A percentile compares a stretch with the other conserved stretches of the same genome.
These are phyloP conservation scores for Fusarium pininemorale DNA, from an alignment of 2,329 filamentous ascomycete species.

Conservation along the genomic window DNA sequence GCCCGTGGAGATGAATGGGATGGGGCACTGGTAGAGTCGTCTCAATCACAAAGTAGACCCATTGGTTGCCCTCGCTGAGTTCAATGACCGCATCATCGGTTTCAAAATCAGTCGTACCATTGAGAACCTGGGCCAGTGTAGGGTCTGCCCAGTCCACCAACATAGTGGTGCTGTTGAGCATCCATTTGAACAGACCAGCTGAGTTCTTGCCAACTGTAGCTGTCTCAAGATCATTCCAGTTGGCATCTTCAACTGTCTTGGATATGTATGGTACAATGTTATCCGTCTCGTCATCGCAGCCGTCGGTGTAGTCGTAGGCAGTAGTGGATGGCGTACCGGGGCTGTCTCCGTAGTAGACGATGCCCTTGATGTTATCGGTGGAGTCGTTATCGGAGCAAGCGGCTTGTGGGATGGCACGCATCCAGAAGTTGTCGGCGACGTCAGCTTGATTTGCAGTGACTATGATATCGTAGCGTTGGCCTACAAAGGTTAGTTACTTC, in stretches of 20 bases:
- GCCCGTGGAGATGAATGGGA: conserved; percentile 51
- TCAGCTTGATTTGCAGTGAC: conserved; percentile 51
- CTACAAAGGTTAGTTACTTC: conserved; percentile 35
- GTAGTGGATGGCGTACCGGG: conserved; percentile 11
- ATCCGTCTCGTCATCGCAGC: conserved; percentile 50
- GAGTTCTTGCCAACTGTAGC: conserved; percentile 4
- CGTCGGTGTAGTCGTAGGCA: conserved; percentile 13
- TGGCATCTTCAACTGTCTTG: conserved; percentile 45
- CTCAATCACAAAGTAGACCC: conserved; percentile 46
- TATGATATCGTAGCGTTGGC: conserved; percentile 58
- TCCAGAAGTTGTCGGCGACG: conserved; percentile 54
- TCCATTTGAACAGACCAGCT: conserved; percentile 11
- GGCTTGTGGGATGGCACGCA: conserved; percentile 55
- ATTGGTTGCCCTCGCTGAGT: conserved; percentile 38
- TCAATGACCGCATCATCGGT: conserved; percentile 39
- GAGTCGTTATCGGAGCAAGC: conserved; percentile 53
- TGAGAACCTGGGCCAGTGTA: conserved; percentile 2
- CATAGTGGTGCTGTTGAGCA: conserved; percentile 11
- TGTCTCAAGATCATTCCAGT: conserved; percentile 26
- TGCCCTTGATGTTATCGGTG: conserved; percentile 57
- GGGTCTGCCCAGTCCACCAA: conserved; percentile 9
- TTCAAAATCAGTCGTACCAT: neutral
- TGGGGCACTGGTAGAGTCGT: conserved; percentile 39
- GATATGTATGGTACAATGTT: conserved; percentile 48
- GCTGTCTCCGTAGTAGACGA: conserved; percentile 54